Evolutionary conservation across 441 rosid genomes (phyloP).

Genomic region (Flueggea neowawraea): DNA sequence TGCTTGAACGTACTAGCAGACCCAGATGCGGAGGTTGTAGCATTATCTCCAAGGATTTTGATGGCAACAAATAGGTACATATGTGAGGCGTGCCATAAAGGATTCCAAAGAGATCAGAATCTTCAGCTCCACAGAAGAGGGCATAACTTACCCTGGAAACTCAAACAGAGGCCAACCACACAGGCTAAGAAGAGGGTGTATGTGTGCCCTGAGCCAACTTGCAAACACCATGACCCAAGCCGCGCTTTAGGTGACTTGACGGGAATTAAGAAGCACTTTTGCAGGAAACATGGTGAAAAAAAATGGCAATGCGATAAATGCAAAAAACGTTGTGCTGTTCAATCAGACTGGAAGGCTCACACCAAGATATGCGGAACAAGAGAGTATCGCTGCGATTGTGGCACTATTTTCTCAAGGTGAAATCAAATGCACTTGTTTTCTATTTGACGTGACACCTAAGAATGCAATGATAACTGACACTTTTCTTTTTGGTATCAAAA

Average conservation of each 20-base stretch:
- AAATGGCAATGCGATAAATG: constrained; percentile 72
- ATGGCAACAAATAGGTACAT: constrained; percentile 65
- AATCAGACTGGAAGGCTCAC: constrained; percentile 71
- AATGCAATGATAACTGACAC: not conserved
- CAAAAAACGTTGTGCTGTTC: constrained; percentile 58
- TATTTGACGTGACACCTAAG: not conserved
- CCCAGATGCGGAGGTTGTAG: constrained; percentile 62
- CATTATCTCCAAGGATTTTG: constrained; percentile 53
- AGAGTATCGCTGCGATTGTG: constrained; percentile 62
- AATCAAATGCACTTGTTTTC: not conserved
- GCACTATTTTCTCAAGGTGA: constrained; percentile 60
- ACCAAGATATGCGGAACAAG: constrained; percentile 58
- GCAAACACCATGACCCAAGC: constrained; percentile 60
- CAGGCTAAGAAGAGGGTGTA: constrained; percentile 52
- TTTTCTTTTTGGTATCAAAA: not conserved
- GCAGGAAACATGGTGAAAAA: constrained; percentile 67
- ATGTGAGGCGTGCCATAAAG: constrained; percentile 63
- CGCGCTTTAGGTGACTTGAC: constrained; percentile 63
- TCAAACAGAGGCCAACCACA: constrained; percentile 50
- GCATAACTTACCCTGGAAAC: constrained; percentile 74
- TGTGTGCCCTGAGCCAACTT: constrained; percentile 55
- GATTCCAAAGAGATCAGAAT: constrained; percentile 64
- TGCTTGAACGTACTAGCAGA: constrained; percentile 25
- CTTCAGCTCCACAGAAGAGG: constrained; percentile 72
- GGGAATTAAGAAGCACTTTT: constrained; percentile 61